Base-by-base conservation (phyloP, 2,329 filamentous ascomycete species). In the Herpomyces periplanetae region DNA sequence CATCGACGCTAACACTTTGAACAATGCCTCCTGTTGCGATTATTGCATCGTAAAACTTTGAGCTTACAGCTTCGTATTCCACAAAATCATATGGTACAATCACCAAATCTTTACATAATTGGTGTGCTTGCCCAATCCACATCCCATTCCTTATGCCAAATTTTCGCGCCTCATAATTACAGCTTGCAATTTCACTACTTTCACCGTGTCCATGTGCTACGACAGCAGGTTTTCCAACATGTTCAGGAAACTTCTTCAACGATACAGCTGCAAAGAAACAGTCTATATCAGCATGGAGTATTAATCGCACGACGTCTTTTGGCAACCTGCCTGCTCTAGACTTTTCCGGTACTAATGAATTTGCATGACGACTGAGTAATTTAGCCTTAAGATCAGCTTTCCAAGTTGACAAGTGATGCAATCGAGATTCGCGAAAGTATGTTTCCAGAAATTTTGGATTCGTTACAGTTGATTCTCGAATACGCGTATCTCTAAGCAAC, bases 191-290 rank as follows among this genome's bases (percentile, higher is more conserved):
- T 33, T 96, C 80, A 0, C 75, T 87, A 1, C 68, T 69, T 10
- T 53, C 55, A 0, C 75, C 75, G 17, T 50, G 51, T 3, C 75
- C 64, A 32, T 96, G 80, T 3, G 80, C 75, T 13, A 96, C 65
- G 1, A 66, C 80, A 2, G 63, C 57, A 0, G 84, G 80, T 31
- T 71, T 75, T 19, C 65, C 58, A 15, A 47, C 43, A 24, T 54
- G 60, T 9, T 84, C 56, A 0, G 75, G 71, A 10, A 58, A 47
- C 20, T 57, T 63, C 29, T 71, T 69, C 8, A 63, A 38, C 1
- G 80, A 88, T 0, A 96, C 68, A 0, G 84, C 68, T 23, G 73
- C 87, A 37, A 96, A 96, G 40, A 96, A 96, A 36, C 71, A 80
- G 39, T 96, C 84, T 35, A 96, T 96, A 33, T 96, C 80, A 12